phyloP scores from a whole-genome alignment of 345 rosid species.

The Moringa oleifera region DNA sequence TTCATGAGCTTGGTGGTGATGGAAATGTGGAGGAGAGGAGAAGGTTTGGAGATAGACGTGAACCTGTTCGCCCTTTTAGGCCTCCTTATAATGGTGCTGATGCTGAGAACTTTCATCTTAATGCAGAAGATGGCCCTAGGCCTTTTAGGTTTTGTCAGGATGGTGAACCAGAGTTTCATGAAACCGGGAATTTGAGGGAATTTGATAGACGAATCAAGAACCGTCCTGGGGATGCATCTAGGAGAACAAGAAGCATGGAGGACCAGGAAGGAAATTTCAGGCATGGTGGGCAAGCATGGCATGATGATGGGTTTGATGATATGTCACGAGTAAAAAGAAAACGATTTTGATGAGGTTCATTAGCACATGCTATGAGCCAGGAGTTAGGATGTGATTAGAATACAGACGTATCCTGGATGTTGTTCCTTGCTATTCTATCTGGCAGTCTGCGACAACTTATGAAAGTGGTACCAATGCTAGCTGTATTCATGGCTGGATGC shows the following conservation, averaged over 20 bases:
- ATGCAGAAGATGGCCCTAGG: slow-evolving; percentile 48
- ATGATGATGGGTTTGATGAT: slow-evolving; percentile 47
- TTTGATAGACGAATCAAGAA: slow-evolving; percentile 53
- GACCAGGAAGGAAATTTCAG: slow-evolving; percentile 61
- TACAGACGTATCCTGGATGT: too few relatives aligned
- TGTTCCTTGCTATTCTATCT: slow-evolving; percentile 2
- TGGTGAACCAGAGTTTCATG: slow-evolving; percentile 39
- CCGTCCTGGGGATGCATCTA: slow-evolving; percentile 47
- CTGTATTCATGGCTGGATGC: slow-evolving; percentile 11
- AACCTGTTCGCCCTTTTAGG: slow-evolving; percentile 58
- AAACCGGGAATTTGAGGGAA: slow-evolving; percentile 50
- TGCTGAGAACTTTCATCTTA: slow-evolving; percentile 37
- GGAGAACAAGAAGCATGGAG: slow-evolving; percentile 45
- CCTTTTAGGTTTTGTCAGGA: slow-evolving; percentile 45
- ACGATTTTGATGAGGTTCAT: slow-evolving; percentile 38
- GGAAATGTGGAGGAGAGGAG: slow-evolving; percentile 59
- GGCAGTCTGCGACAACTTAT: slow-evolving; percentile 1
- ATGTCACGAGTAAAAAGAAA: slow-evolving; percentile 49
- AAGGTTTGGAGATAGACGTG: slow-evolving; percentile 60
- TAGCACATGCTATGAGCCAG: slow-evolving; percentile 19
- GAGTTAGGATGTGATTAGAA: neutral
- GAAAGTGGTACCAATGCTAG: slow-evolving; percentile 3
- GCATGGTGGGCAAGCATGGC: slow-evolving; percentile 45
- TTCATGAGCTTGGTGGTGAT: slow-evolving; percentile 53
- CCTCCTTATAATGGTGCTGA: slow-evolving; percentile 43